These are phyloP conservation scores for Pyrenochaeta sp. DNA, from an alignment of 2,329 filamentous ascomycete genomes.

Conservation along the genomic window DNA sequence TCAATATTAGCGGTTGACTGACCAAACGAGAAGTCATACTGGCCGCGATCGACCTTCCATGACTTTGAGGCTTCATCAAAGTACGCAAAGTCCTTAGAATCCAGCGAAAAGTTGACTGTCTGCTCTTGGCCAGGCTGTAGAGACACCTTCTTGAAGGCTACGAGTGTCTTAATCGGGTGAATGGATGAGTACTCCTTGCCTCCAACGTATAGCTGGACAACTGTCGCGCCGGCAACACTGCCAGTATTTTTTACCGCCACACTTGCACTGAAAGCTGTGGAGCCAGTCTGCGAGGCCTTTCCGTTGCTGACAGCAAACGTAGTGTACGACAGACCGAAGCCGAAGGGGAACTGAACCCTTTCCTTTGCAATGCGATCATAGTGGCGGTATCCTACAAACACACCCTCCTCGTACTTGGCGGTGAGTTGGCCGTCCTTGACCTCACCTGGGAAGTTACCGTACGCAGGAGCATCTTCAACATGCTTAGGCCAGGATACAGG, in stretches of 20 bases:
- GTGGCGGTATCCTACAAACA: slow-evolving; percentile 65
- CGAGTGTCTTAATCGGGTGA: slow-evolving; percentile 73
- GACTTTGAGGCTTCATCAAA: slow-evolving; percentile 36
- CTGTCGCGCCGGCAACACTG: slow-evolving; percentile 56
- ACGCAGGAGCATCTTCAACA: slow-evolving; percentile 46
- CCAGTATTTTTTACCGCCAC: slow-evolving; percentile 63
- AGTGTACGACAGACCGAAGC: slow-evolving; percentile 51
- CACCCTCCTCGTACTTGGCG: slow-evolving; percentile 62
- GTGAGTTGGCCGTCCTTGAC: slow-evolving; percentile 66
- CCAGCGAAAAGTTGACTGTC: slow-evolving; percentile 59
- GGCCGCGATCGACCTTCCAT: slow-evolving; percentile 42
- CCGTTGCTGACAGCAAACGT: slow-evolving; percentile 56
- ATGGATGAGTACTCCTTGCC: slow-evolving; percentile 49
- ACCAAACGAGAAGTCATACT: slow-evolving; percentile 45
- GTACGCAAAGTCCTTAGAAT: slow-evolving; percentile 40
- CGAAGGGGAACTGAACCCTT: slow-evolving; percentile 54
- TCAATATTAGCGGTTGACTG: slow-evolving; percentile 39
- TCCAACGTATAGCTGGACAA: slow-evolving; percentile 67
- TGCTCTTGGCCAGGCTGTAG: slow-evolving; percentile 66
- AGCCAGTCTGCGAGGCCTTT: slow-evolving; percentile 69
- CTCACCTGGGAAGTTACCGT: slow-evolving; percentile 50
- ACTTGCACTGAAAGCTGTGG: slow-evolving; percentile 37
- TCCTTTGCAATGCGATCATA: slow-evolving; percentile 68
- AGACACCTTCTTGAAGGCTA: slow-evolving; percentile 71
- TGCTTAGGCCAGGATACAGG: slow-evolving; percentile 51